Base-by-base conservation (phyloP, 2,329 filamentous ascomycete genomes). In the Purpureocillium takamizusanense region DNA sequence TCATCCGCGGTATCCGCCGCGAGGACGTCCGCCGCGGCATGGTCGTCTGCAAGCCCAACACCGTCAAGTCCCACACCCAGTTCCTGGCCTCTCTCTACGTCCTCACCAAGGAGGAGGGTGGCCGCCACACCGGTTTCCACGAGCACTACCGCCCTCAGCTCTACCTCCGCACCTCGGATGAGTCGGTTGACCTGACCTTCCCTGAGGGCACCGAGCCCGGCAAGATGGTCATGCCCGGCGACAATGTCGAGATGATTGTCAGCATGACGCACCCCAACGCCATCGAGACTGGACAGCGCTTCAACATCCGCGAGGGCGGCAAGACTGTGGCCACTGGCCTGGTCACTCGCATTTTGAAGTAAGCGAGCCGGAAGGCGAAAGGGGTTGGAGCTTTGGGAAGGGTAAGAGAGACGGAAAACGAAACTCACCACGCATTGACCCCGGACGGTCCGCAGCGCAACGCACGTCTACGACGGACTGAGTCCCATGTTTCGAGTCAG, bases 241-340 rank as follows among this genome's bases (percentile, higher is more conserved):
- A 98, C 77, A 98, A 98, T 67, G 80, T 95, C 51, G 92, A 98
- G 75, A 95, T 98, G 89, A 70, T 92, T 48, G 84, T 88, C 62
- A 78, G 83, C 54, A 81, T 95, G 58, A 78, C 87, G 66, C 72
- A 84, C 66, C 86, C 90, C 46, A 78, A 94, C 56, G 90, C 90
- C 43, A 68, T 95, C 47, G 92, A 98, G 71, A 70, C 78, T 46
- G 90, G 92, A 53, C 87, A 95, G 73, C 86, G 92, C 55, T 92
- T 98, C 78, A 98, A 97, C 74, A 81, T 98, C 60, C 86, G 92
- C 67, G 92, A 98, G 74, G 92, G 92, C 71, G 89, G 90, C 55
- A 80, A 86, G 53, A 92, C 86, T 43, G 84, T 92, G 42, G 86
- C 85, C 52, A 92, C 86, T 53, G 86, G 86, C 63, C 70, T 92